Evolutionary conservation across 2,329 filamentous ascomycete genomes (phyloP).

Genomic region (Microsporum ferrugineum): DNA sequence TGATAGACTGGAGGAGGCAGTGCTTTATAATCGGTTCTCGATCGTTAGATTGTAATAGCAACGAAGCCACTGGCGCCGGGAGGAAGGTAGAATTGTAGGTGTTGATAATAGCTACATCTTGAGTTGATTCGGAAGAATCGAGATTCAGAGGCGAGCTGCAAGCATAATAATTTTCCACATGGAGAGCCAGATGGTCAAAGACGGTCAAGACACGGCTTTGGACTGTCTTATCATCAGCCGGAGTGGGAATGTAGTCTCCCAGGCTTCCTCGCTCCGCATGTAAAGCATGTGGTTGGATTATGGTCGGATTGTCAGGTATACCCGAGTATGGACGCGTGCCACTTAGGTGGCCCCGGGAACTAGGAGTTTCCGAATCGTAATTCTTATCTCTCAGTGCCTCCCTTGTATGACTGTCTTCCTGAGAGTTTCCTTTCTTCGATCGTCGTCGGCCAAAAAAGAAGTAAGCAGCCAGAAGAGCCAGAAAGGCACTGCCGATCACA

Average conservation of each 20-base stretch:
- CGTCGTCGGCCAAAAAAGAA: conserved; percentile 14
- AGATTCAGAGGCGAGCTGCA: not conserved
- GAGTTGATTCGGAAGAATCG: not conserved
- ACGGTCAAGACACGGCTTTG: conserved; percentile 19
- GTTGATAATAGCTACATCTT: conserved; percentile 6
- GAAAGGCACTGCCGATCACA: conserved; percentile 14
- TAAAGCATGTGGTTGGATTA: not conserved
- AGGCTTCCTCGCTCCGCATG: not conserved
- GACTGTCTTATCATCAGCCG: conserved; percentile 24
- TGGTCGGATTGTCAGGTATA: not conserved
- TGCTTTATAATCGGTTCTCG: conserved; percentile 18
- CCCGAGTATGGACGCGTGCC: not conserved
- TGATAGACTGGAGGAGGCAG: conserved; percentile 14
- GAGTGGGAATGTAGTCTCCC: conserved; percentile 18
- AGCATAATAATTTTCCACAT: conserved; percentile 30
- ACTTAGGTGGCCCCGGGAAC: not conserved
- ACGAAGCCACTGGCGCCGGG: conserved; percentile 10
- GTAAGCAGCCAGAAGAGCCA: conserved; percentile 16
- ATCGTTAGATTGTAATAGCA: conserved; percentile 11
- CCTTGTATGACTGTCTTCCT: not conserved
- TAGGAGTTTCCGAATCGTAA: not conserved
- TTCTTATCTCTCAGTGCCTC: not conserved
- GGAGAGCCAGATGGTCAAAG: conserved; percentile 25
- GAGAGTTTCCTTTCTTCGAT: not conserved
- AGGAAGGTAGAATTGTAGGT: conserved; percentile 17